phyloP scores from a whole-genome alignment of 1,139 yeast species.

The Candida gigantensis region DNA sequence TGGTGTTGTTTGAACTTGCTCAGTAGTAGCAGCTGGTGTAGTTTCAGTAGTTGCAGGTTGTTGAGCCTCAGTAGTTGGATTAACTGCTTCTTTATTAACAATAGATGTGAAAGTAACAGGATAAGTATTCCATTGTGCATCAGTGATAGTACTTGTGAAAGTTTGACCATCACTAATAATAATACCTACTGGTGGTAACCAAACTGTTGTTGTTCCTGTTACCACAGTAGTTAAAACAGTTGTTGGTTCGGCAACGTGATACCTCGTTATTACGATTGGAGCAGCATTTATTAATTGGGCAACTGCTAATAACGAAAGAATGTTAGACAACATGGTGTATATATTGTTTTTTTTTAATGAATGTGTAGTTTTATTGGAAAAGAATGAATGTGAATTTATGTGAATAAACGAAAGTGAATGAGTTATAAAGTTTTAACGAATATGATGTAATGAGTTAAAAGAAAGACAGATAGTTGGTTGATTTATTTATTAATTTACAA shows the following conservation, averaged over 20 bases:
- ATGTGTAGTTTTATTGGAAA: too few species aligned
- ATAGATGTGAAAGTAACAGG: slow-evolving; percentile 22
- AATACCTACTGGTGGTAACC: slow-evolving; percentile 70
- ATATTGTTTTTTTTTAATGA: not conserved
- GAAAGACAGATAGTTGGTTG: slow-evolving; percentile 1
- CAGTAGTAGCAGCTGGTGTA: slow-evolving; percentile 3
- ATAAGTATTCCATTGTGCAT: slow-evolving; percentile 29
- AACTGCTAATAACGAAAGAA: slow-evolving; percentile 18
- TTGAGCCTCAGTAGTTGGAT: slow-evolving; percentile 6
- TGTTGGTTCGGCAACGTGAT: slow-evolving; percentile 62
- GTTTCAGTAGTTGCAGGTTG: slow-evolving; percentile 3
- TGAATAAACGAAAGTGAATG: slow-evolving; percentile 3
- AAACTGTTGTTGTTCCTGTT: slow-evolving; percentile 60
- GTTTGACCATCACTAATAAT: slow-evolving; percentile 63
- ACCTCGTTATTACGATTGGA: slow-evolving; percentile 53
- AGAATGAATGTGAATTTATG: too few species aligned
- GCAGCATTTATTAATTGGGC: slow-evolving; percentile 28
- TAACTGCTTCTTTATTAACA: slow-evolving; percentile 9
- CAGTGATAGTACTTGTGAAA: slow-evolving; percentile 55
- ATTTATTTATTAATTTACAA: too few species aligned
- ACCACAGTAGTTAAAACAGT: slow-evolving; percentile 54
- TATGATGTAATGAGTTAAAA: not conserved
- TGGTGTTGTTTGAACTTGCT: slow-evolving; percentile 2
- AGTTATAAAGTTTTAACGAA: slow-evolving; percentile 5
- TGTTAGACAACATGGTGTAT: slow-evolving; percentile 7